Evolutionary conservation across 129 eudicot genomes (phyloP).

Genomic region (Glebionis coronaria): DNA sequence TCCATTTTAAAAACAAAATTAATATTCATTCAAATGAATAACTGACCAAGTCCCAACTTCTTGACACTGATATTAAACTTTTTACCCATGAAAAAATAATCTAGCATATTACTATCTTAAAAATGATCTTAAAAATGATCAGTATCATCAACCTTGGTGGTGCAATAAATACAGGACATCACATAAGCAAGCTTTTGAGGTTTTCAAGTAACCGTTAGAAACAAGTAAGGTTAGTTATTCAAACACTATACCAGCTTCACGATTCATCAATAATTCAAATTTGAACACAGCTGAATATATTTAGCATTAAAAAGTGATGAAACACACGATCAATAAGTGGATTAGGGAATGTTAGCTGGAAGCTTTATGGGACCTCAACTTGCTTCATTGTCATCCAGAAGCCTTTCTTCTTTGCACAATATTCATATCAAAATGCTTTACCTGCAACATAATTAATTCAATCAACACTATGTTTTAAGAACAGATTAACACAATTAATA

Average conservation of each 20-base stretch:
- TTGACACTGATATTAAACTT: too few species aligned
- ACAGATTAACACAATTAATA: too few species aligned
- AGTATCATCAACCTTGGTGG: too few species aligned
- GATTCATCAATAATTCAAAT: background rate
- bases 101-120: too few species aligned
- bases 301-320: background rate
- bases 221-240: background rate
- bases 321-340: constrained; percentile 28
- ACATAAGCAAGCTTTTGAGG: background rate
- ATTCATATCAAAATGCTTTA: constrained; percentile 89
- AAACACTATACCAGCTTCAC: too few species aligned
- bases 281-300: too few species aligned
- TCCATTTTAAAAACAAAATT: too few species aligned
- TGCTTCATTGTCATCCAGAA: constrained; percentile 75
- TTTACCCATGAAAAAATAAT: too few species aligned
- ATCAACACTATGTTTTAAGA: background rate
- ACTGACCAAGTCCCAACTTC: too few species aligned
- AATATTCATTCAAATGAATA: too few species aligned
- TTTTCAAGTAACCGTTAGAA: constrained; percentile 6
- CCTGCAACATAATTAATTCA: constrained; percentile 37
- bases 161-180: too few species aligned
- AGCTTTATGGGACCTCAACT: constrained; percentile 80
- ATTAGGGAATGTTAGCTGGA: constrained; percentile 51
- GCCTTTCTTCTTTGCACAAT: constrained; percentile 78
- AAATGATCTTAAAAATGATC: too few species aligned